Evolutionary conservation across 2,329 filamentous ascomycete species (phyloP).

Genomic region (Ceratocystis variospora): DNA sequence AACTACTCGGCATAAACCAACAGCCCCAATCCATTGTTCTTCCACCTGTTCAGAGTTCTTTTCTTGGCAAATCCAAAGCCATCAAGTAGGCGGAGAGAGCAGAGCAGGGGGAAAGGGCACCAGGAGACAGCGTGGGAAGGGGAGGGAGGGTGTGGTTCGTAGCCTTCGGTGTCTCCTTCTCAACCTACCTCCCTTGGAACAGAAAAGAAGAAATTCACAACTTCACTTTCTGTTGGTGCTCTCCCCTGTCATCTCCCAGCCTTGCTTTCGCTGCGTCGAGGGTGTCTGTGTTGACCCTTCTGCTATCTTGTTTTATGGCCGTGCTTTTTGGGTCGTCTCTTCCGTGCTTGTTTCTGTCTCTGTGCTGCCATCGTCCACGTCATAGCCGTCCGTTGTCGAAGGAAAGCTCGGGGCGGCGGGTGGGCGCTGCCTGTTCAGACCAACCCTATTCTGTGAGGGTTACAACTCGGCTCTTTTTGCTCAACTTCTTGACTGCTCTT

Average conservation of each 20-base stretch:
- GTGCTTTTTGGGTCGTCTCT: background rate
- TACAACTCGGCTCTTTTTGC: background rate
- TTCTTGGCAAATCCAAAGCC: background rate
- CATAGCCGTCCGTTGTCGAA: conserved; percentile 3
- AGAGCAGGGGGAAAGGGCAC: background rate
- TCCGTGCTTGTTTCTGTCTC: background rate
- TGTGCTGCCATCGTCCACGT: conserved; percentile 2
- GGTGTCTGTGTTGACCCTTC: background rate
- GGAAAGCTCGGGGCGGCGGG: background rate
- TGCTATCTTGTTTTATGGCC: background rate
- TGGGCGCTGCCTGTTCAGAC: background rate
- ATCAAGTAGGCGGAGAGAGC: background rate
- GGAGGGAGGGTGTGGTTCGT: background rate
- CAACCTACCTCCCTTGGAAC: background rate
- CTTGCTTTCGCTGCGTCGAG: background rate
- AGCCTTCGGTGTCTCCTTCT: background rate
- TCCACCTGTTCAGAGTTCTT: background rate
- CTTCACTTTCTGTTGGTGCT: conserved; percentile 2
- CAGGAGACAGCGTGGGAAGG: background rate
- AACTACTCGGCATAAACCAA: background rate
- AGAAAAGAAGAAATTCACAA: background rate
- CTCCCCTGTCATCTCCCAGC: conserved; percentile 8
- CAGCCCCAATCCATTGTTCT: conserved; percentile 2
- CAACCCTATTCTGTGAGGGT: background rate
- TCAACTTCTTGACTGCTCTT: too few relatives aligned